These are phyloP conservation scores for Hygrophila difformis DNA, from an alignment of 257 asterid species.

Conservation along the genomic window DNA sequence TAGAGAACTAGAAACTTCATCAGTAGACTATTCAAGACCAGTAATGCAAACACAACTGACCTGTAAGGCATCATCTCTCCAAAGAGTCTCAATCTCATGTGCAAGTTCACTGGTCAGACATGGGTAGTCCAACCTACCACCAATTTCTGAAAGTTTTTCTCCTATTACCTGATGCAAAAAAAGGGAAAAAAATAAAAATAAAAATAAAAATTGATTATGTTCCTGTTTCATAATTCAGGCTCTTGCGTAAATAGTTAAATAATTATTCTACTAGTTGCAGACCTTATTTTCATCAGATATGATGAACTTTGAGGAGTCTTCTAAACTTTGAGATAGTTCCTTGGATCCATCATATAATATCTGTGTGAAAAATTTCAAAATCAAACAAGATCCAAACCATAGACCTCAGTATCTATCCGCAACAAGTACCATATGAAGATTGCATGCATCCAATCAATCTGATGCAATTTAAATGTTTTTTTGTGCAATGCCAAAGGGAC, in stretches of 20 bases:
- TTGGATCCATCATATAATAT: constrained; percentile 81
- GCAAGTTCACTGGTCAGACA: constrained; percentile 64
- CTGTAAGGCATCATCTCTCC: constrained; percentile 93
- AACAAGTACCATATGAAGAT: constrained; percentile 4
- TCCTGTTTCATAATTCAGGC: background rate
- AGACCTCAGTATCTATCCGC: background rate
- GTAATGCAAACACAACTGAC: constrained; percentile 25
- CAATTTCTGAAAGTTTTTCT: constrained; percentile 79
- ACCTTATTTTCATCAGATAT: constrained; percentile 82
- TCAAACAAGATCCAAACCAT: constrained; percentile 9
- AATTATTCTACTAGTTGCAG: constrained; percentile 13
- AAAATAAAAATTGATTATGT: constrained; percentile 9
- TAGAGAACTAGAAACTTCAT: constrained; percentile 5
- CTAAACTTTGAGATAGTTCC: constrained; percentile 65
- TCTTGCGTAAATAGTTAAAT: constrained; percentile 4
- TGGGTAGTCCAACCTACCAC: constrained; percentile 78
- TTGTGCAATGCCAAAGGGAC: constrained; percentile 29
- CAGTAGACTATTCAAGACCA: constrained; percentile 3
- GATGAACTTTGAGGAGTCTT: constrained; percentile 53
- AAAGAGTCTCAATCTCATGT: constrained; percentile 62
- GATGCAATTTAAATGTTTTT: constrained; percentile 17
- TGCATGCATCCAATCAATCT: constrained; percentile 24
- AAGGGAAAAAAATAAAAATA: constrained; percentile 18
- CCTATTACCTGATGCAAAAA: constrained; percentile 69
- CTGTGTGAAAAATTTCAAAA: constrained; percentile 32